phyloP scores from a whole-genome alignment of 352 stramenopile genomes.

The Phytophthora tubulina region DNA sequence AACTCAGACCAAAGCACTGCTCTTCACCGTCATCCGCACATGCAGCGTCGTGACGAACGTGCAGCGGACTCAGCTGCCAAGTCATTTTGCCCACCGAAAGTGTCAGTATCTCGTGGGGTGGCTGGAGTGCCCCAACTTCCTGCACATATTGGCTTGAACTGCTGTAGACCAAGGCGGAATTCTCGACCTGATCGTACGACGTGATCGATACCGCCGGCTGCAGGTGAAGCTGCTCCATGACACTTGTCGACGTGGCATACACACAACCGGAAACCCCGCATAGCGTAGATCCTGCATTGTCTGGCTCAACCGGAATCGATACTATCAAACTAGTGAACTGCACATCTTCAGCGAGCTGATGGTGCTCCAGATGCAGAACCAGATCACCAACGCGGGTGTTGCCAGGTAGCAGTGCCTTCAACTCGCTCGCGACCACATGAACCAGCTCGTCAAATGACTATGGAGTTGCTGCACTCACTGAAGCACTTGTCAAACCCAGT shows the following conservation, averaged over 20 bases:
- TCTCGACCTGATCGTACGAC: slow-evolving; percentile 23
- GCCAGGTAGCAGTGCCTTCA: slow-evolving; percentile 21
- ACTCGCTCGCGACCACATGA: slow-evolving; percentile 21
- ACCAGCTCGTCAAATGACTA: slow-evolving; percentile 30
- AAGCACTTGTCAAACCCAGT: slow-evolving; percentile 1
- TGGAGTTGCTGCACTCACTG: slow-evolving; percentile 6
- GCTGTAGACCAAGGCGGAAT: slow-evolving; percentile 44
- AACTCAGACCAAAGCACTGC: slow-evolving; percentile 45
- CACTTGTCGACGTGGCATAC: slow-evolving; percentile 32
- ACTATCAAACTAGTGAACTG: slow-evolving; percentile 36
- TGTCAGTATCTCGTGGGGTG: slow-evolving; percentile 42
- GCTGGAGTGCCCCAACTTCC: slow-evolving; percentile 1
- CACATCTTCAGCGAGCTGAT: slow-evolving; percentile 27
- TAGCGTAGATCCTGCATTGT: slow-evolving; percentile 13
- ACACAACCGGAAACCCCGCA: slow-evolving; percentile 41
- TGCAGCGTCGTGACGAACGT: slow-evolving; percentile 28
- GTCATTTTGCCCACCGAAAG: slow-evolving; percentile 58
- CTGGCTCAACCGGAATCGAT: slow-evolving; percentile 27
- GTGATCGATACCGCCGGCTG: slow-evolving; percentile 34
- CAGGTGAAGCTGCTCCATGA: slow-evolving; percentile 30
- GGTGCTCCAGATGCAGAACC: slow-evolving; percentile 28
- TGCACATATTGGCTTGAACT: slow-evolving; percentile 26
- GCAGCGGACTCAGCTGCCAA: slow-evolving; percentile 43
- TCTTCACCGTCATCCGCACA: slow-evolving; percentile 36
- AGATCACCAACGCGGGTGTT: slow-evolving; percentile 25